Evolutionary conservation across 371 early-diverging fungal genomes (phyloP).

Genomic region (Apophysomyces elegans): DNA sequence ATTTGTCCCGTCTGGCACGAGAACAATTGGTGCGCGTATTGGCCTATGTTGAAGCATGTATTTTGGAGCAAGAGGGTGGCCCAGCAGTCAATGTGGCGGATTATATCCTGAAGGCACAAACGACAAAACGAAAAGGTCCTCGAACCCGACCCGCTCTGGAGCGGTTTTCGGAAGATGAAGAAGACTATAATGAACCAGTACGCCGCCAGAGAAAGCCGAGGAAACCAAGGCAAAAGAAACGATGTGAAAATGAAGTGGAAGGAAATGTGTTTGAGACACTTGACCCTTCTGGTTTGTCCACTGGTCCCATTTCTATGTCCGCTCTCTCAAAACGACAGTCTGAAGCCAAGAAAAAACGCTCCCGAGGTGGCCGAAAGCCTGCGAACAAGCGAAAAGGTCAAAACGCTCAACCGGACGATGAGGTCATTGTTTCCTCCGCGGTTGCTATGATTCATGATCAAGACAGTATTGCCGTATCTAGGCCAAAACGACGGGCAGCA

Average conservation of each 20-base stretch:
- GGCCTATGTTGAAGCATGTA: constrained; percentile 55
- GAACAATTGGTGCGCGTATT: constrained; percentile 46
- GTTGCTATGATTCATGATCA: constrained; percentile 30
- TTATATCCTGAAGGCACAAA: constrained; percentile 31
- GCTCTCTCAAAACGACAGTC: constrained; percentile 32
- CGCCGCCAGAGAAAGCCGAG: constrained; percentile 20
- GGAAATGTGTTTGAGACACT: constrained; percentile 7
- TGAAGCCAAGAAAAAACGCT: constrained; percentile 12
- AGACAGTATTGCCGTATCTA: constrained; percentile 38
- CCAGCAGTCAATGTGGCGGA: constrained; percentile 41
- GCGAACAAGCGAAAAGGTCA: constrained; percentile 13
- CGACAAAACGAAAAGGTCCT: constrained; percentile 17
- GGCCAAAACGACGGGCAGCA: constrained; percentile 50
- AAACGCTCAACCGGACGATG: constrained; percentile 23
- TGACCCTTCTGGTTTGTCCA: constrained; percentile 2
- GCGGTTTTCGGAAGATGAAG: constrained; percentile 16
- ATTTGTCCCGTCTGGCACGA: constrained; percentile 51
- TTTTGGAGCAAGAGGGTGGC: constrained; percentile 52
- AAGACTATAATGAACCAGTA: constrained; percentile 14
- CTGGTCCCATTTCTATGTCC: constrained; percentile 50
- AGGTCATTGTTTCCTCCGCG: constrained; percentile 22
- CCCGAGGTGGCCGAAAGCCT: constrained; percentile 12
- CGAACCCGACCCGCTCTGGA: constrained; percentile 24
- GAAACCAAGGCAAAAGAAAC: constrained; percentile 15
- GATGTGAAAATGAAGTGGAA: constrained; percentile 13